Evolutionary conservation across 345 rosid species (phyloP), one percentile per base, ranked within the genome.

Genomic region (Hibiscus tridactylites): DNA sequence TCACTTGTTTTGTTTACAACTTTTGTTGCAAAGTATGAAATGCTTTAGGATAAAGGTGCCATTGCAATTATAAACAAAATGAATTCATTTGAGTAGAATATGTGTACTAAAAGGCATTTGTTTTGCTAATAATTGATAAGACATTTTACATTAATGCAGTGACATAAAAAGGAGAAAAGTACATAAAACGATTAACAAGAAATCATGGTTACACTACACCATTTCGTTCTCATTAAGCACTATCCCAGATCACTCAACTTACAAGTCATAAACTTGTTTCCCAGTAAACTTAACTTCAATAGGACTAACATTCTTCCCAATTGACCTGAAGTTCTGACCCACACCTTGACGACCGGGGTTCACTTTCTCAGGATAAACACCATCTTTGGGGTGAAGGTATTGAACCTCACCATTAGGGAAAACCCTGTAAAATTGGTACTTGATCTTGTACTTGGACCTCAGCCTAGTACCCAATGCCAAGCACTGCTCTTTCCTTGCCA

Each of bases 281-380:
- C 98, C 98, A 19, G 97, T 91, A 79, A 94, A 91, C 90, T 94
- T 91, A 52, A 94, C 95, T 85, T 94, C 96, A 71, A 90, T 86
- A 16, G 96, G 98, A 79, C 70, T 91, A 19, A 81, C 89, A 81
- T 94, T 91, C 84, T 91, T 90, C 28, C 98, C 97, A 67, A 94
- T 91, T 0, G 95, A 90, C 81, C 97, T 84, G 77, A 90, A 86
- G 65, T 91, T 94, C 79, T 0, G 77, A 8, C 97, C 98, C 12
- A 94, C 97, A 26, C 96, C 98, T 74, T 90, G 82, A 2, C 97
- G 88, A 21, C 98, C 97, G 0, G 88, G 81, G 81, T 90, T 94
- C 56, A 91, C 97, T 79, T 94, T 94, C 88, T 94, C 98, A 2
- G 97, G 97, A 66, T 94, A 94, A 62, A 94, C 96, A 0, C 98